Conservation (phyloP, 768 basidiomycete genomes). For the Mrakia frigida region DNA sequence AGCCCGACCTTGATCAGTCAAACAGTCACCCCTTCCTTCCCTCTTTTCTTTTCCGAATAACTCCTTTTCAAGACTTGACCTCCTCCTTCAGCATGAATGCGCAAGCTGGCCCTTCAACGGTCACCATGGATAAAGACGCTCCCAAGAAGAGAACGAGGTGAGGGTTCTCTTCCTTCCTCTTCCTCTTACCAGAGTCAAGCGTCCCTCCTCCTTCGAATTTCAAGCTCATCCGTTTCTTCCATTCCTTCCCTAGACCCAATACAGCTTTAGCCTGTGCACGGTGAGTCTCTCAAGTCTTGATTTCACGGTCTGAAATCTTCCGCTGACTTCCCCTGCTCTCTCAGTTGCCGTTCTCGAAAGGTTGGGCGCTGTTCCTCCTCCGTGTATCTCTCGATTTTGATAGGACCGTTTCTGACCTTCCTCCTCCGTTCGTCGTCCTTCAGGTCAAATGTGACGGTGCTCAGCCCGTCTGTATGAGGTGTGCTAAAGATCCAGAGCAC, state of each 20-base stretch:
- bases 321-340: not conserved
- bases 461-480: not conserved
- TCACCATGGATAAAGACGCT: not conserved
- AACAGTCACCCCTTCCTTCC: too few relatives aligned
- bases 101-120: not conserved
- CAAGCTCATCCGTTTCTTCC: not conserved
- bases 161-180: not conserved
- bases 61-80: too few relatives aligned
- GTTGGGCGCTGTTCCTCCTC: not conserved
- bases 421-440: not conserved
- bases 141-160: not conserved
- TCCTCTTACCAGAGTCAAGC: too few relatives aligned
- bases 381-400: not conserved
- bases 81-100: not conserved
- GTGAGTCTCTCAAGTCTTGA: not conserved
- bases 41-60: too few relatives aligned
- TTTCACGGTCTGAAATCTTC: not conserved
- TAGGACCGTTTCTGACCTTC: not conserved
- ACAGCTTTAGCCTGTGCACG: not conserved
- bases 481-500: not conserved
- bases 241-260: not conserved
- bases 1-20: too few relatives aligned
- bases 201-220: not conserved
- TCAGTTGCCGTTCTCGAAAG: not conserved
- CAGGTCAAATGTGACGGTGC: not conserved